These are phyloP conservation scores for Polytrichum commune DNA, from an alignment of 225 moss, liverwort and hornwort species.

Conservation along the genomic window DNA sequence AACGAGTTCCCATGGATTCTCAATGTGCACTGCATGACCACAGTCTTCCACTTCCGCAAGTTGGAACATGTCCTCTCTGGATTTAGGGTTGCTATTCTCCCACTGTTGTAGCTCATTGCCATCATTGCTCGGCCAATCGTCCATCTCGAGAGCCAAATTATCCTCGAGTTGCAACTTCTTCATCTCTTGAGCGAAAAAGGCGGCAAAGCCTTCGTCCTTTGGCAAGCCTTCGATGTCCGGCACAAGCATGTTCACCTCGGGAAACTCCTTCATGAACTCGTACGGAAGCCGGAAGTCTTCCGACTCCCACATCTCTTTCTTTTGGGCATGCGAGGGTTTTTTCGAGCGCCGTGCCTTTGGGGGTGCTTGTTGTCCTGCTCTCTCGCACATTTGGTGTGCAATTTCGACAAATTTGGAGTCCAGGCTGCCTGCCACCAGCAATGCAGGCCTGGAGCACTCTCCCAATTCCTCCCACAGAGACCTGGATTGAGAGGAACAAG, in stretches of 20 bases:
- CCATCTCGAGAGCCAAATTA: conserved; percentile 19
- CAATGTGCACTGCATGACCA: conserved; percentile 79
- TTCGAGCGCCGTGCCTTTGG: conserved; percentile 12
- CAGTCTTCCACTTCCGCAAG: conserved; percentile 46
- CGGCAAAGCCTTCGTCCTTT: conserved; percentile 40
- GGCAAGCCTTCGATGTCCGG: conserved; percentile 39
- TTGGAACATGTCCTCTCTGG: conserved; percentile 5
- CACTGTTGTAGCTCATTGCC: background rate
- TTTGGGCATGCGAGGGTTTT: conserved; percentile 18
- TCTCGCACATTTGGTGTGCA: conserved; percentile 59
- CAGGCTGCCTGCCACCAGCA: conserved; percentile 70
- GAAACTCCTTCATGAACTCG: conserved; percentile 36
- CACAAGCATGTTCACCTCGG: conserved; percentile 38
- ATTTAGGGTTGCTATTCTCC: background rate
- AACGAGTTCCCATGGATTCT: conserved; percentile 63
- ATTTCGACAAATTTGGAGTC: conserved; percentile 74
- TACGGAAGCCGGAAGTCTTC: conserved; percentile 33
- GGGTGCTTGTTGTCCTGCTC: conserved; percentile 27
- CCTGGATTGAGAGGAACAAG: conserved; percentile 26
- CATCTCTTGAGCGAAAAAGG: conserved; percentile 41
- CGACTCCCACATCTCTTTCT: conserved; percentile 36
- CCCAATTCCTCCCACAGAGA: conserved; percentile 71
- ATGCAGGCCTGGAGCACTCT: conserved; percentile 40
- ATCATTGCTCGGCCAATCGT: conserved; percentile 11
- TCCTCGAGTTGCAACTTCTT: conserved; percentile 38